phyloP scores from a whole-genome alignment of 345 rosid species.

The Syzygium grande region DNA sequence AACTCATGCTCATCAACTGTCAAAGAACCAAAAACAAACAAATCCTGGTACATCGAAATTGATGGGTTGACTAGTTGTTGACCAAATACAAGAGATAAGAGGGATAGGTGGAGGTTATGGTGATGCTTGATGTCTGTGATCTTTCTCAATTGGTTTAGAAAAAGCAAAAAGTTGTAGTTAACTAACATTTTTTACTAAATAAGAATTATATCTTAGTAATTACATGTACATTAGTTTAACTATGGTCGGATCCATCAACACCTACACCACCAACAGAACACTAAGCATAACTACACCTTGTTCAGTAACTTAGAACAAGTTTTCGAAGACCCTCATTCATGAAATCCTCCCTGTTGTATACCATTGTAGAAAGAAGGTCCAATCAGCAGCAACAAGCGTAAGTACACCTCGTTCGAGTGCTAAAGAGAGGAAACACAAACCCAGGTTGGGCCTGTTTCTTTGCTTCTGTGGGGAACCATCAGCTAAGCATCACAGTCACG shows the following conservation, averaged over 20 bases:
- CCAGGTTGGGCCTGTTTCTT: neutral
- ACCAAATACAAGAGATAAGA: neutral
- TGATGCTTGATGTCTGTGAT: neutral
- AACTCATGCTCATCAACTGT: neutral
- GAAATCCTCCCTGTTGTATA: neutral
- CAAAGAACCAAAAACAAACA: neutral
- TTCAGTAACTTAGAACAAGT: neutral
- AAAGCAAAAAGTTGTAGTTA: neutral
- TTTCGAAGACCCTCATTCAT: neutral
- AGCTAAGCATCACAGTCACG: neutral
- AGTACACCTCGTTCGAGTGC: neutral
- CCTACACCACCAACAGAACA: neutral
- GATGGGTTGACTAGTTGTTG: neutral
- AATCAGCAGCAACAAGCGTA: neutral
- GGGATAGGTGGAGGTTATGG: neutral
- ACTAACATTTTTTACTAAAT: neutral
- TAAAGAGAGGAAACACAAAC: neutral
- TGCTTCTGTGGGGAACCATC: neutral
- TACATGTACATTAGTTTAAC: neutral
- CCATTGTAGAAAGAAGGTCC: neutral
- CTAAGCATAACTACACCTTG: neutral
- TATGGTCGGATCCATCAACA: neutral
- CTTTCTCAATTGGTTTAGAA: neutral
- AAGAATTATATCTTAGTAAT: neutral
- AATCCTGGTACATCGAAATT: neutral